Evolutionary conservation across 192 early-diverging fungal genomes (phyloP), one percentile per base, ranked within the genome.

Genomic region (Coemansia sp.): DNA sequence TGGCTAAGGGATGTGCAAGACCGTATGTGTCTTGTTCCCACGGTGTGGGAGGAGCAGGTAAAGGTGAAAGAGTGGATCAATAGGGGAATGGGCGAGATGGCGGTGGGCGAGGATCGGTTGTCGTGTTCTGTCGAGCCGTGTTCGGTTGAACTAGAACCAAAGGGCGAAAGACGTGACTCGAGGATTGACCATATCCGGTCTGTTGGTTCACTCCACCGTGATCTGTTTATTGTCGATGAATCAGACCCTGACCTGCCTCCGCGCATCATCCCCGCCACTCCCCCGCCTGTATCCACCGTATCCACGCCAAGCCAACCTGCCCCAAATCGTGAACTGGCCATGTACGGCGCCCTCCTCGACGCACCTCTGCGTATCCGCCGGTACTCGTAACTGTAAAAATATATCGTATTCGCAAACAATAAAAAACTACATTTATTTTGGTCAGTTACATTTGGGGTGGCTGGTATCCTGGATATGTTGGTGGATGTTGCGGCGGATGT

Each of bases 211-310:
- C 53, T 76, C 22, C 37, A 60, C 54, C 64, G 56, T 14, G 69
- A 68, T 27, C 62, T 77, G 35, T 23, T 77, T 17, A 45, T 77
- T 38, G 58, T 77, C 25, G 75, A 77, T 27, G 75, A 77, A 32
- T 2, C 27, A 2, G 43, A 67, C 29, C 17, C 48, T 0, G 57
- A 64, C 15, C 10, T 63, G 3, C 63, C 64, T 32, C 67, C 56
- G 7, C 55, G 68, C 14, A 41, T 76, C 23, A 63, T 76, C n/a
- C 60, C 68, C 5, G 63, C 73, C 6, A 70, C 56, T 21, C 21
- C 0, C 21, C 21, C 21, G 8, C 32, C 0, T 35, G 32, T 35
- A 35, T 35, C 32, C 25, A 32, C 32, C 17, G 19, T 24, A 14
- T 41, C 39, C 9, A 41, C 39, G 7, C 7, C 39, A 0, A 45